These are phyloP conservation scores for Blepharisma japonicum DNA, from an alignment of 73 alveolate genomes.

Conservation along the genomic window DNA sequence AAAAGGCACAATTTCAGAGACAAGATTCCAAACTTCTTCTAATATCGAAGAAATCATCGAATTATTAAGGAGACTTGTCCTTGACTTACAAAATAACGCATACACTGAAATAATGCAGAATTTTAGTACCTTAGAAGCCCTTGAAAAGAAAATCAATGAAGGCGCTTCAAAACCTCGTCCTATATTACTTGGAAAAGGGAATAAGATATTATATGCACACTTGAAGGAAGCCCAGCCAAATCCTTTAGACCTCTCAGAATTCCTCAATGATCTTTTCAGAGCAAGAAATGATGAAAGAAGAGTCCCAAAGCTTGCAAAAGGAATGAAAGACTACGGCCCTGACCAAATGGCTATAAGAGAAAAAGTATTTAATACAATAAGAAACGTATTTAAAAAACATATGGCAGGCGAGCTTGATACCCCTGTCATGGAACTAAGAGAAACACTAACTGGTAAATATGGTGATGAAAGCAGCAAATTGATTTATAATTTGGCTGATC, in stretches of 20 bases:
- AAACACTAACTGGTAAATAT: conserved; percentile 85
- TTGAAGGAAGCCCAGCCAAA: background rate
- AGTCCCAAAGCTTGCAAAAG: conserved; percentile 81
- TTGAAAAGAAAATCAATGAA: conserved; percentile 14
- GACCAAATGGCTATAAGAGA: conserved; percentile 83
- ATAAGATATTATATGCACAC: background rate
- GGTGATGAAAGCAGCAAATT: conserved; percentile 88
- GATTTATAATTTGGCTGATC: conserved; percentile 87
- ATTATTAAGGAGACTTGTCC: background rate
- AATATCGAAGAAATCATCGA: background rate
- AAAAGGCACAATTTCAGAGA: background rate
- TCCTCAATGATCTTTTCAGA: background rate
- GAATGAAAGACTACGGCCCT: conserved; percentile 88
- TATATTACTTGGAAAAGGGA: conserved; percentile 1
- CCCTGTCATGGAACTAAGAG: conserved; percentile 87
- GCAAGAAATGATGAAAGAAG: conserved; percentile 66
- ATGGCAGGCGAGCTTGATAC: conserved; percentile 97
- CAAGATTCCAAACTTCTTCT: background rate
- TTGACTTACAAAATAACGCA: background rate
- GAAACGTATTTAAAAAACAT: conserved; percentile 76
- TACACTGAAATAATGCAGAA: background rate
- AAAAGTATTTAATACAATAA: conserved; percentile 68
- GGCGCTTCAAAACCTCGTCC: conserved; percentile 3
- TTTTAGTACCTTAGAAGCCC: background rate
- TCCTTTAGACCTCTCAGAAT: background rate